Percentiles rank a stretch among this genome's conserved stretches.
Evolutionary conservation across 2,329 filamentous ascomycete genomes (phyloP).

Genomic region (Annulohypoxylon truncatum): DNA sequence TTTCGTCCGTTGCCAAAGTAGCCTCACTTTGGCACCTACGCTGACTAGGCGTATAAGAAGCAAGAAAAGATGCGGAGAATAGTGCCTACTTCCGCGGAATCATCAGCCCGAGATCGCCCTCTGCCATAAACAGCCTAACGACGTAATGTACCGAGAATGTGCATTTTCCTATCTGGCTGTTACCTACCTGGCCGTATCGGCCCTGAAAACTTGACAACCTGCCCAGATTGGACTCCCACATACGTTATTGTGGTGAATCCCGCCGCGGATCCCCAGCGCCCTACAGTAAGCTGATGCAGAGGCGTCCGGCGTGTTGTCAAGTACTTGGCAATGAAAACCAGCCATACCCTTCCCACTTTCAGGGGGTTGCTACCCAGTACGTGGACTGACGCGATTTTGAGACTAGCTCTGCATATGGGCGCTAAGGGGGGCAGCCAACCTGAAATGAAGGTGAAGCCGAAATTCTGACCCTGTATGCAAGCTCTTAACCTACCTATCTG

Average conservation of each 20-base stretch:
- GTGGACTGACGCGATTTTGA: slow-evolving; percentile 27
- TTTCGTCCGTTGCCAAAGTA: background rate
- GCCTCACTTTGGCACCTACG: background rate
- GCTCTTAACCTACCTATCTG: background rate
- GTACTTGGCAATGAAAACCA: slow-evolving; percentile 12
- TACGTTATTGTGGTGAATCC: slow-evolving; percentile 18
- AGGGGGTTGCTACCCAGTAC: slow-evolving; percentile 4
- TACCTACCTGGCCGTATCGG: slow-evolving; percentile 8
- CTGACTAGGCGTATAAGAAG: background rate
- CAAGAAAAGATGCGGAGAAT: slow-evolving; percentile 17
- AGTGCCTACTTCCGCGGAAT: slow-evolving; percentile 18
- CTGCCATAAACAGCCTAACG: slow-evolving; percentile 1
- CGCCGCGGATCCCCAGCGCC: slow-evolving; percentile 23
- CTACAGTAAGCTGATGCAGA: slow-evolving; percentile 37
- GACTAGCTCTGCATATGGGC: slow-evolving; percentile 25
- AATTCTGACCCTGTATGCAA: slow-evolving; percentile 1
- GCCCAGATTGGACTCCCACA: slow-evolving; percentile 27
- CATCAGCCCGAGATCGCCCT: slow-evolving; percentile 29
- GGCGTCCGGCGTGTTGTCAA: slow-evolving; percentile 3
- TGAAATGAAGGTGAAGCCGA: slow-evolving; percentile 4
- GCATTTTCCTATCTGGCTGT: slow-evolving; percentile 5
- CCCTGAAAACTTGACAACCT: slow-evolving; percentile 29
- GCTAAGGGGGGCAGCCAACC: slow-evolving; percentile 13
- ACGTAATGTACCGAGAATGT: background rate
- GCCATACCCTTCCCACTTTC: slow-evolving; percentile 11